These are phyloP conservation scores for Solanum bukasovii DNA, from an alignment of 257 asterid genomes.

Conservation along the genomic window DNA sequence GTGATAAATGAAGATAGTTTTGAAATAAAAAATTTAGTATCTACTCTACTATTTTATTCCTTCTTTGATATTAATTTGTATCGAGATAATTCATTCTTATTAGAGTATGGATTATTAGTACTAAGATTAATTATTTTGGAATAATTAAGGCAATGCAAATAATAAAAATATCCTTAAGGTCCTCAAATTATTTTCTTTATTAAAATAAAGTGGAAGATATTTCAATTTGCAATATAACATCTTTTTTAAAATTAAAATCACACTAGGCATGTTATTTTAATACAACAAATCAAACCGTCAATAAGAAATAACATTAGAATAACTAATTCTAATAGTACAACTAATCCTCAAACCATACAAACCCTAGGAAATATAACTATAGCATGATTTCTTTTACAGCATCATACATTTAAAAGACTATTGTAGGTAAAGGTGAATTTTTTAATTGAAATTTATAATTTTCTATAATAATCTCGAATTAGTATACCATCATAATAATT, in stretches of 20 bases:
- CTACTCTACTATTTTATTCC: neutral
- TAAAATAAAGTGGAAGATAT: neutral
- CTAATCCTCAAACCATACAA: neutral
- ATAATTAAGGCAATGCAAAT: neutral
- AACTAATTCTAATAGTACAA: neutral
- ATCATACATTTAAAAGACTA: neutral
- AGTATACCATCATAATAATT: neutral
- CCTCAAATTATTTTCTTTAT: neutral
- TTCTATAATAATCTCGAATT: neutral
- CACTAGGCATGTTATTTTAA: neutral
- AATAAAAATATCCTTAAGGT: neutral
- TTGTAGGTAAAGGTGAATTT: neutral
- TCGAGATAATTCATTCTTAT: neutral
- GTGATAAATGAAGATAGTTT: neutral
- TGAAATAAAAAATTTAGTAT: neutral
- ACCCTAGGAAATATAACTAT: neutral
- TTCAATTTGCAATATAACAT: neutral
- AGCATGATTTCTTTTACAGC: neutral
- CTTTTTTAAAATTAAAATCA: neutral
- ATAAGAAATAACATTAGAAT: neutral
- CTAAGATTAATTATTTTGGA: neutral
- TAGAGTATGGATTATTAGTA: neutral
- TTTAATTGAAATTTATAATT: neutral
- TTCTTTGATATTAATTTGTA: neutral
- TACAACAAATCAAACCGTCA: rapidly evolving